Percentiles rank a stretch among this genome's conserved stretches.
These are phyloP conservation scores for Sarocladium brachiariae DNA, from an alignment of 2,329 filamentous ascomycete species.

Conservation along the genomic window DNA sequence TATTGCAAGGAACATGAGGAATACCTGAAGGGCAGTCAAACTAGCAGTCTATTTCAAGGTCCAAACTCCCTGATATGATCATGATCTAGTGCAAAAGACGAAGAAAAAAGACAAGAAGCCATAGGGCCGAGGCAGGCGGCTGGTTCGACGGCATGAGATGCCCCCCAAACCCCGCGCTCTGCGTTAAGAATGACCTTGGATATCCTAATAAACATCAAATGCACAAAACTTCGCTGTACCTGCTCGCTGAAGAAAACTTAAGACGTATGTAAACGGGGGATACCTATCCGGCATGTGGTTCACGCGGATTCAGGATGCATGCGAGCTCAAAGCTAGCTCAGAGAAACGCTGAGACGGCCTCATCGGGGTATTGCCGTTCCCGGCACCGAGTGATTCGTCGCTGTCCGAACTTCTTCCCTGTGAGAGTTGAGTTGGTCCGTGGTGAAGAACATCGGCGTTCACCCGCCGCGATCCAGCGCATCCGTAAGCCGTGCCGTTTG, in stretches of 20 bases:
- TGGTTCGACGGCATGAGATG: not conserved
- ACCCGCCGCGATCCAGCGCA: not conserved
- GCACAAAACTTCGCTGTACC: not conserved
- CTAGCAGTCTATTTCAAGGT: too few species aligned
- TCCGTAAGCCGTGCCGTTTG: not conserved
- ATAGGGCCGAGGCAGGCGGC: too few species aligned
- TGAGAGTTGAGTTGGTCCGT: not conserved
- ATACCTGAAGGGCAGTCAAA: too few species aligned
- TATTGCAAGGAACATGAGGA: too few species aligned
- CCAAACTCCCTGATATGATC: too few species aligned
- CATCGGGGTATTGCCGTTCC: constrained; percentile 19
- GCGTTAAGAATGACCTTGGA: not conserved
- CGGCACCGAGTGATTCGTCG: constrained; percentile 19
- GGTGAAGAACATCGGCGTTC: not conserved
- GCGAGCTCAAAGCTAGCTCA: constrained; percentile 15
- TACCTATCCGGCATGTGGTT: not conserved
- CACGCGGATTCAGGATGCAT: constrained; percentile 1
- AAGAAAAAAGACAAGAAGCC: not conserved
- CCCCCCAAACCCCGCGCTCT: not conserved
- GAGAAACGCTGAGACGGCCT: constrained; percentile 24
- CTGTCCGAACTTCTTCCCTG: constrained; percentile 15
- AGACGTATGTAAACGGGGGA: too few species aligned
- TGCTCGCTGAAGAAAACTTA: not conserved
- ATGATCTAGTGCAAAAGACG: not conserved
- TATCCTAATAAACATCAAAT: not conserved